These are phyloP conservation scores for Melanomma pulvis-pyrius DNA, from an alignment of 495 filamentous ascomycete genomes.

Conservation along the genomic window DNA sequence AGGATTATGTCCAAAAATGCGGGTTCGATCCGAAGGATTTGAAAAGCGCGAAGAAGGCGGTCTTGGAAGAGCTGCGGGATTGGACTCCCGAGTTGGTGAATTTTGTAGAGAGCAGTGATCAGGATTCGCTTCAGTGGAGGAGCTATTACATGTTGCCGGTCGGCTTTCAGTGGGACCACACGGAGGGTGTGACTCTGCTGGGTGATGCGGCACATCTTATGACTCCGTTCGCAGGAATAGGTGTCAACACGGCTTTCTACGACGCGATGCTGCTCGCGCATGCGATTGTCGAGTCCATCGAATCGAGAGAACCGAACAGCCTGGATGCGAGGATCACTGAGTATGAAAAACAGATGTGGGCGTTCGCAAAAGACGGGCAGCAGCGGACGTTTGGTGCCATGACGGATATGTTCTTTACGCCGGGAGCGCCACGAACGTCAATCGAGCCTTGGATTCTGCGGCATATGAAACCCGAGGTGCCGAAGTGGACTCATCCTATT, in stretches of 20 bases:
- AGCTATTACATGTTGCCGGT: slow-evolving; percentile 57
- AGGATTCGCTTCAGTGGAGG: slow-evolving; percentile 7
- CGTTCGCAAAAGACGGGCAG: background rate
- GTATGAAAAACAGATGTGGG: slow-evolving; percentile 19
- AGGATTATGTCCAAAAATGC: slow-evolving; percentile 46
- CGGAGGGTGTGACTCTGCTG: slow-evolving; percentile 54
- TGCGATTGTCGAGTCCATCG: slow-evolving; percentile 41
- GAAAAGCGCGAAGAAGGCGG: slow-evolving; percentile 8
- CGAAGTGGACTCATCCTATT: slow-evolving; percentile 1
- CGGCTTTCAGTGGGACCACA: slow-evolving; percentile 53
- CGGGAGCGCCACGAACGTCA: slow-evolving; percentile 7
- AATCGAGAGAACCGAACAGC: background rate
- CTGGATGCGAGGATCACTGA: slow-evolving; percentile 3
- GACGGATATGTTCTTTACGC: slow-evolving; percentile 9
- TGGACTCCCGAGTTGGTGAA: slow-evolving; percentile 27
- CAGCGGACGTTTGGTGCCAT: slow-evolving; percentile 5
- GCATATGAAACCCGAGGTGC: slow-evolving; percentile 1
- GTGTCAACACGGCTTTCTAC: slow-evolving; percentile 61
- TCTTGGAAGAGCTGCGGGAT: slow-evolving; percentile 37
- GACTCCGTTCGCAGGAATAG: slow-evolving; percentile 63
- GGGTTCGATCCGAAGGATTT: slow-evolving; percentile 39
- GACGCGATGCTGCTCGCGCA: slow-evolving; percentile 61
- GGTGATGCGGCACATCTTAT: slow-evolving; percentile 67
- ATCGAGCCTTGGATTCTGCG: slow-evolving; percentile 13
- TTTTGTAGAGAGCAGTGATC: slow-evolving; percentile 15